Percentiles rank a stretch among this genome's conserved stretches.
Evolutionary conservation across 352 stramenopile genomes (phyloP).

Genomic region (Bremia lactucae): DNA sequence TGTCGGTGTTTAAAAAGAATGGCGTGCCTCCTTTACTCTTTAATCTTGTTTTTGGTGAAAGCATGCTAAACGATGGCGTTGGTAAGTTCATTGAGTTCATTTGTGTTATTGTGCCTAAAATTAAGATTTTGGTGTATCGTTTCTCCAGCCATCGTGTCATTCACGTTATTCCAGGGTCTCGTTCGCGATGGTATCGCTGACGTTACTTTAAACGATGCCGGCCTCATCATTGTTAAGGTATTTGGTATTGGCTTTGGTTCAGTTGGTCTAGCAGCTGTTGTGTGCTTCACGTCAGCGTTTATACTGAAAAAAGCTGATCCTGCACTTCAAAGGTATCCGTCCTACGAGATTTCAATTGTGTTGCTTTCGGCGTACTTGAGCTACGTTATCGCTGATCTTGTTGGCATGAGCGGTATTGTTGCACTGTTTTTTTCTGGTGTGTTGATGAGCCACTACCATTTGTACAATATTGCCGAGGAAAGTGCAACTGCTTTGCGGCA

Average conservation of each 20-base stretch:
- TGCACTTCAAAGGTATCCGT: conserved; percentile 60
- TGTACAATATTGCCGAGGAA: conserved; percentile 75
- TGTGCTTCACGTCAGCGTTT: conserved; percentile 74
- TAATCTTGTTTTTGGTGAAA: conserved; percentile 94
- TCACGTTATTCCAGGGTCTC: conserved; percentile 71
- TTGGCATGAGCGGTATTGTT: conserved; percentile 86
- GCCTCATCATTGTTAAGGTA: conserved; percentile 71
- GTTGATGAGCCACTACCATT: conserved; percentile 81
- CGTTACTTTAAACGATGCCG: conserved; percentile 60
- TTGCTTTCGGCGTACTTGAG: conserved; percentile 73
- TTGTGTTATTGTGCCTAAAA: background rate
- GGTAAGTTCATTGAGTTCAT: conserved; percentile 19
- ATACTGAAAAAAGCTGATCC: conserved; percentile 71
- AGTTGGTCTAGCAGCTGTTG: conserved; percentile 50
- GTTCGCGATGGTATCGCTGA: conserved; percentile 63
- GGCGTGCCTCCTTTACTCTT: conserved; percentile 83
- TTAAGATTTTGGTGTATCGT: too few species aligned
- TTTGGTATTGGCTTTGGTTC: conserved; percentile 79
- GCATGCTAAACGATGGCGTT: conserved; percentile 91
- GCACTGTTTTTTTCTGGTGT: conserved; percentile 90
- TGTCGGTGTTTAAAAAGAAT: conserved; percentile 91
- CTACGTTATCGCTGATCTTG: conserved; percentile 68
- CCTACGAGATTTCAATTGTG: conserved; percentile 84
- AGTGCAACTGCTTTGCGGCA: conserved; percentile 67
- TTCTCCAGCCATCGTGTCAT: conserved; percentile 63